Conservation (phyloP, 352 stramenopile species). For the Globisporangium acanthophoron region DNA sequence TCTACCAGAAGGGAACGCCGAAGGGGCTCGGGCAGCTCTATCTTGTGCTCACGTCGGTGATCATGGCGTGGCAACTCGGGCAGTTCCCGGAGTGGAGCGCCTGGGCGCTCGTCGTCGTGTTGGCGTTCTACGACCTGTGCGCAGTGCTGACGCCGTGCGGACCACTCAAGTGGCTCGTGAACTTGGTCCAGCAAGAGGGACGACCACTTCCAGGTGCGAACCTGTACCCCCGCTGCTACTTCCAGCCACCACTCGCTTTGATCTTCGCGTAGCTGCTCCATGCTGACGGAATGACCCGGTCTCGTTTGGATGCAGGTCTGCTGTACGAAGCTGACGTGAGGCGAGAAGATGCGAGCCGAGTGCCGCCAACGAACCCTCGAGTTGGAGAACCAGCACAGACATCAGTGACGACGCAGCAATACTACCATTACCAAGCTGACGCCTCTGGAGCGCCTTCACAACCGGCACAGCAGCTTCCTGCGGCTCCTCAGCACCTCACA, state of each 20-base stretch:
- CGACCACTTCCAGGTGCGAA: slow-evolving; percentile 83
- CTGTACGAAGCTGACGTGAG: slow-evolving; percentile 71
- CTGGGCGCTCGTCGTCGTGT: slow-evolving; percentile 90
- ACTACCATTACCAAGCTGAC: slow-evolving; percentile 69
- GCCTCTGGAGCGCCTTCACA: background rate
- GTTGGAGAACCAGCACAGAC: background rate
- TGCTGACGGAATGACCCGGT: background rate
- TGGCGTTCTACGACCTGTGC: slow-evolving; percentile 98
- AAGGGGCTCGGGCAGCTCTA: slow-evolving; percentile 92
- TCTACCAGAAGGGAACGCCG: slow-evolving; percentile 83
- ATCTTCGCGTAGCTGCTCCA: background rate
- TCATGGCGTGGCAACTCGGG: slow-evolving; percentile 97
- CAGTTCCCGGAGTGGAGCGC: slow-evolving; percentile 95
- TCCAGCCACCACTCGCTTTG: background rate
- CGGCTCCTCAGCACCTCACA: slow-evolving; percentile 59
- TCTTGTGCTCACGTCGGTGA: slow-evolving; percentile 94
- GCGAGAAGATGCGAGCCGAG: slow-evolving; percentile 23
- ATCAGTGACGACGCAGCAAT: slow-evolving; percentile 33
- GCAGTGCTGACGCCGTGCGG: slow-evolving; percentile 98
- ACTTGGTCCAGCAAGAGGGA: slow-evolving; percentile 91
- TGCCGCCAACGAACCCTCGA: slow-evolving; percentile 8
- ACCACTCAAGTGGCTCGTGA: slow-evolving; percentile 94
- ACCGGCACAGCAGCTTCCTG: slow-evolving; percentile 22
- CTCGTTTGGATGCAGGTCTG: slow-evolving; percentile 28
- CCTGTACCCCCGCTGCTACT: background rate